A percentile compares a stretch with the other conserved stretches of the same genome.
Evolutionary conservation across 108 stramenopile species (phyloP).

Genomic region (Bacterosira constricta): DNA sequence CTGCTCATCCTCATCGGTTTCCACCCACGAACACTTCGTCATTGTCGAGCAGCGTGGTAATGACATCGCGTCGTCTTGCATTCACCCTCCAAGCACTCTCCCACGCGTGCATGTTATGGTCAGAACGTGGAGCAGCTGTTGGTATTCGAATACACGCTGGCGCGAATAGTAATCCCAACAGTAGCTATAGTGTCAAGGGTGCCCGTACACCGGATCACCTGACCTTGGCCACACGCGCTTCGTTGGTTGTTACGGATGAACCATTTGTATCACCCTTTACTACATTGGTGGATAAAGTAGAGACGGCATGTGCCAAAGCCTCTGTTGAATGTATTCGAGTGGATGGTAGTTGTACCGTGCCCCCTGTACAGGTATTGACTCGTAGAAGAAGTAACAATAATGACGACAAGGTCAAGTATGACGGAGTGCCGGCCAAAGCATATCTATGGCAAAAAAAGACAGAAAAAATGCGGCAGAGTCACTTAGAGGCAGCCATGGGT

Average conservation of each 20-base stretch:
- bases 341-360: slow-evolving; percentile 70
- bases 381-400: not conserved
- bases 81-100: slow-evolving; percentile 61
- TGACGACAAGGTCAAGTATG: slow-evolving; percentile 14
- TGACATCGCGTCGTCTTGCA: slow-evolving; percentile 62
- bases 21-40: not conserved
- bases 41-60: slow-evolving; percentile 14
- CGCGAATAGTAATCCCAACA: not conserved
- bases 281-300: slow-evolving; percentile 31
- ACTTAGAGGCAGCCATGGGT: slow-evolving; percentile 47
- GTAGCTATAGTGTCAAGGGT: not conserved
- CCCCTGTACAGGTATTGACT: slow-evolving; percentile 45
- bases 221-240: slow-evolving; percentile 44
- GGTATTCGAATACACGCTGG: slow-evolving; percentile 58
- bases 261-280: slow-evolving; percentile 69
- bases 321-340: slow-evolving; percentile 53
- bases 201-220: slow-evolving; percentile 60
- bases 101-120: slow-evolving; percentile 38
- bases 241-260: slow-evolving; percentile 63
- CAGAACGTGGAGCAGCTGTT: slow-evolving; percentile 54
- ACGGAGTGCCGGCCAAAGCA: slow-evolving; percentile 58
- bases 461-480: slow-evolving; percentile 27
- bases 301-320: slow-evolving; percentile 23
- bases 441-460: slow-evolving; percentile 64
- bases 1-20: not conserved